Evolutionary conservation across 2,329 filamentous ascomycete species (phyloP), one percentile per base, ranked within the genome.

Genomic region (Hortaea sp.): DNA sequence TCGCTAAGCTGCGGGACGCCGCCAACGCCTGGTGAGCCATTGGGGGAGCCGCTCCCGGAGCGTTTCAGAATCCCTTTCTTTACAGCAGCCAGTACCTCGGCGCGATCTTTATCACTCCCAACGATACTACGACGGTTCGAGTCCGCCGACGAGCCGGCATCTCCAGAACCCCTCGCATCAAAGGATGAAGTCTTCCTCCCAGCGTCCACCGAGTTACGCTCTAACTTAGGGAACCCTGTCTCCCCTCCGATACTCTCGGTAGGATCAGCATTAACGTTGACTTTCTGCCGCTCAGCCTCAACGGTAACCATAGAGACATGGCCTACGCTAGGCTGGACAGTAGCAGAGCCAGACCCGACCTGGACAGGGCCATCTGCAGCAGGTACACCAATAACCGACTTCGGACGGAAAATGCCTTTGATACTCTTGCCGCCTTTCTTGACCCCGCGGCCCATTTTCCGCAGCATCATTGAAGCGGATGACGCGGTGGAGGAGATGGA

Each of bases 371-470:
- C 71, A 56, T 95, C 88, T 3, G 83, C 79, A 30, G 81, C 75
- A 12, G 86, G 79, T 13, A 84, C 80, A 30, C 88, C 89, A 57
- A 90, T 78, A 11, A 94, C 75, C 1, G 90, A 97, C 66, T 97
- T 98, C 0, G 92, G 90, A 52, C 92, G 78, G 71, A 98, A 98
- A 6, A 98, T 74, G 28, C 92, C 92, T 55, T 94, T 94, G 45
- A 98, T 78, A 27, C 89, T 95, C 41, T 89, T 79, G 12, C 84
- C 85, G 43, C 88, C 84, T 68, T 92, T 94, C 76, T 95, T 97
- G 81, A 97, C 85, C n/a, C 90, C 89, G 54, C 88, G 88, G 46
- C 92, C 92, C 92, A 98, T 98, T 72, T 98, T 98, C 44, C 92
- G 82, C 55, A 98, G 85, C 87, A 94, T 94, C 57, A 94, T 81